Evolutionary conservation across 2,329 filamentous ascomycete species (phyloP).

Genomic region (Cladophialophora psammophila): DNA sequence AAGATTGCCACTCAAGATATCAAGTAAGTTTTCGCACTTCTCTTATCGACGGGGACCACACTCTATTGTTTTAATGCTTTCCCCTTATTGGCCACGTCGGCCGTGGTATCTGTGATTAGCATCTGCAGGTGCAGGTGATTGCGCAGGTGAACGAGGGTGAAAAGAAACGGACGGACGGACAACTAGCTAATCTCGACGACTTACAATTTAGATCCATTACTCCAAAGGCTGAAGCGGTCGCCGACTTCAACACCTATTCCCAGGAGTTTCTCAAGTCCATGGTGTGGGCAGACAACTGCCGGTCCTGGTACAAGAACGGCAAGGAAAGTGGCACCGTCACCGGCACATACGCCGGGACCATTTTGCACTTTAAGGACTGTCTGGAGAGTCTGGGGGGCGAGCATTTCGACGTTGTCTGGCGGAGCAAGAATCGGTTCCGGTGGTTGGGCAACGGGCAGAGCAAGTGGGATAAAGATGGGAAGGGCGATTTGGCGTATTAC

Average conservation of each 20-base stretch:
- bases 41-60: slow-evolving; percentile 31
- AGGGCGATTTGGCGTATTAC: slow-evolving; percentile 20
- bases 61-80: slow-evolving; percentile 17
- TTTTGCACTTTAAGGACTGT: slow-evolving; percentile 41
- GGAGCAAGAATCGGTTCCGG: slow-evolving; percentile 44
- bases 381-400: slow-evolving; percentile 41
- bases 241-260: slow-evolving; percentile 49
- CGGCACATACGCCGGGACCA: slow-evolving; percentile 28
- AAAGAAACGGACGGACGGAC: slow-evolving; percentile 15
- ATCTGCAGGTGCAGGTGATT: slow-evolving; percentile 19
- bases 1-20: slow-evolving; percentile 37
- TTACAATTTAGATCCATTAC: slow-evolving; percentile 35
- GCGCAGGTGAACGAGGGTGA: slow-evolving; percentile 12
- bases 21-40: slow-evolving; percentile 37
- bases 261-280: slow-evolving; percentile 49
- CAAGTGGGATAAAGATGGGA: slow-evolving; percentile 14
- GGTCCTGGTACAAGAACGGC: slow-evolving; percentile 52
- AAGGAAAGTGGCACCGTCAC: slow-evolving; percentile 37
- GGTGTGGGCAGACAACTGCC: slow-evolving; percentile 45
- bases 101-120: slow-evolving; percentile 16
- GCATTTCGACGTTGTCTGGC: slow-evolving; percentile 35
- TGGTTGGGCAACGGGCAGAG: slow-evolving; percentile 44
- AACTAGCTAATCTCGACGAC: slow-evolving; percentile 21
- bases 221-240: slow-evolving; percentile 36
- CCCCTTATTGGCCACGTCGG: slow-evolving; percentile 16